These are phyloP conservation scores for Mayamaea pseudoterrestris DNA, from an alignment of 108 stramenopile species.

Conservation along the genomic window DNA sequence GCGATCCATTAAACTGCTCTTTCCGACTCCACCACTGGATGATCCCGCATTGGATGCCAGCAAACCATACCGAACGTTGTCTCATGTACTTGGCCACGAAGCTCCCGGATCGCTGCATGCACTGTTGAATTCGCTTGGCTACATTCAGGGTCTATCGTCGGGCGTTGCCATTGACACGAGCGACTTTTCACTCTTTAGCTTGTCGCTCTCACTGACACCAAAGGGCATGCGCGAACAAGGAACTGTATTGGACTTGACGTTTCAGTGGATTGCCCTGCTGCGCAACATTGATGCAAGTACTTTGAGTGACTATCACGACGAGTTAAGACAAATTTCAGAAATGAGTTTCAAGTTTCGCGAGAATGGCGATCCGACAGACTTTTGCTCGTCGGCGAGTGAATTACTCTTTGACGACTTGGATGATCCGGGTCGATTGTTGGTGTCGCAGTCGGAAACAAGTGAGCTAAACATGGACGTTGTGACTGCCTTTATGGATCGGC, in stretches of 20 bases:
- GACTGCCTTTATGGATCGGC: conserved; percentile 56
- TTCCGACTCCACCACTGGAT: conserved; percentile 74
- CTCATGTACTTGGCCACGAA: conserved; percentile 96
- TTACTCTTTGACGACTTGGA: conserved; percentile 48
- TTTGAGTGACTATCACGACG: conserved; percentile 56
- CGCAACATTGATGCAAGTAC: conserved; percentile 32
- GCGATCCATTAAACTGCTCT: conserved; percentile 75
- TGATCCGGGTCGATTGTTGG: conserved; percentile 30
- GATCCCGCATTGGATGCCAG: conserved; percentile 49
- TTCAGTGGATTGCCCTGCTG: conserved; percentile 72
- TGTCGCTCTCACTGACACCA: conserved; percentile 67
- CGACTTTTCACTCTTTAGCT: conserved; percentile 62
- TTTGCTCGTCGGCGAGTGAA: conserved; percentile 65
- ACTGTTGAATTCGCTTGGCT: conserved; percentile 62
- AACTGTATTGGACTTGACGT: conserved; percentile 55
- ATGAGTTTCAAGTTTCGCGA: conserved; percentile 68
- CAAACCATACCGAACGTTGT: conserved; percentile 73
- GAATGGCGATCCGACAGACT: conserved; percentile 71
- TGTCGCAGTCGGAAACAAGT: conserved; percentile 28
- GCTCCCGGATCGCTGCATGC: conserved; percentile 81
- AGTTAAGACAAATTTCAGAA: conserved; percentile 50
- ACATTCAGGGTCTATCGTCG: conserved; percentile 59
- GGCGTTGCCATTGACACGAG: conserved; percentile 54
- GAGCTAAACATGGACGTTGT: conserved; percentile 45
- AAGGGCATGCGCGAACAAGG: conserved; percentile 61